Conservation (phyloP, 2,329 filamentous ascomycete species). For the Penicillium brasilianum region DNA sequence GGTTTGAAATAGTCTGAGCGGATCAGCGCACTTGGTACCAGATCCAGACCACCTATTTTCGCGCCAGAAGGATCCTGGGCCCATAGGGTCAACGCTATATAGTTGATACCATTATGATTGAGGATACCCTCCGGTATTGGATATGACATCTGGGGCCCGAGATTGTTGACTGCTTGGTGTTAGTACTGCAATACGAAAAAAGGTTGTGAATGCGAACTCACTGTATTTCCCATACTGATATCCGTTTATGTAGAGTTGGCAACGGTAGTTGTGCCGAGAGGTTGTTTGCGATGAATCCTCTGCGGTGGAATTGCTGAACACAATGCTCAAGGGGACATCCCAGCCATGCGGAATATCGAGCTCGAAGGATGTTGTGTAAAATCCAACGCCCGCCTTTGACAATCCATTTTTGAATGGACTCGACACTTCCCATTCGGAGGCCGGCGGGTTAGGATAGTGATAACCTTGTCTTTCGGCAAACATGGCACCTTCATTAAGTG, state of each 20-base stretch:
- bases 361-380: constrained; percentile 55
- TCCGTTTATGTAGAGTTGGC: constrained; percentile 57
- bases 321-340: constrained; percentile 58
- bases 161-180: constrained; percentile 48
- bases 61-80: constrained; percentile 49
- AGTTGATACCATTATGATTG: constrained; percentile 56
- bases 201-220: constrained; percentile 13
- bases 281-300: not conserved
- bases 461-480: constrained; percentile 59
- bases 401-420: constrained; percentile 42
- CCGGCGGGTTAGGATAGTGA: constrained; percentile 54
- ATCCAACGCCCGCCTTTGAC: constrained; percentile 50
- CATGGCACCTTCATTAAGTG: constrained; percentile 60
- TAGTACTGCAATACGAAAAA: not conserved
- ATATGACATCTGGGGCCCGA: constrained; percentile 57
- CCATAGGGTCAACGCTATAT: constrained; percentile 55
- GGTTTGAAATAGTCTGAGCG: constrained; percentile 19
- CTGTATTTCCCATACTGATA: constrained; percentile 60
- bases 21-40: constrained; percentile 12
- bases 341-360: constrained; percentile 56
- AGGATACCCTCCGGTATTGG: constrained; percentile 59
- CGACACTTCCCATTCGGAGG: constrained; percentile 30
- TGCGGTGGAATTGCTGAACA: constrained; percentile 40
- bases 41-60: constrained; percentile 36
- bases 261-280: constrained; percentile 40